Base-by-base conservation (phyloP, 2,329 filamentous ascomycete species). In the Corinectria fuckeliana region DNA sequence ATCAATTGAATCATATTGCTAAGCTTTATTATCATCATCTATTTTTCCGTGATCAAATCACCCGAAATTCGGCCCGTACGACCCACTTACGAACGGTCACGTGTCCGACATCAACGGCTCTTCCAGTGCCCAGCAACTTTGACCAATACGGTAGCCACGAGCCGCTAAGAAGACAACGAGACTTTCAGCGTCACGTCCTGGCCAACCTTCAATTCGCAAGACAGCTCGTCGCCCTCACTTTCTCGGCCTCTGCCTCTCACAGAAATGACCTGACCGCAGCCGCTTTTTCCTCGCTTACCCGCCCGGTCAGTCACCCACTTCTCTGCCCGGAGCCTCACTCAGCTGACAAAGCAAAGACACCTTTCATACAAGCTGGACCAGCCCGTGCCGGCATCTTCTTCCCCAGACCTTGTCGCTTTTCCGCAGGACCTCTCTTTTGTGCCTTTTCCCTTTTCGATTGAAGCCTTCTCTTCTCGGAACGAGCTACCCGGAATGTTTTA, bases 401-500 rank as follows among this genome's bases (percentile, higher is more conserved):
- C 39, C 48, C 41, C 36, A 14, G 30, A 30, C 44, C 26, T 26
- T 38, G 23, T 53, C 44, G 38, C 16, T 50, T 28, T 9, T 18
- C 25, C 16, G 14, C n/a, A n/a, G n/a, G n/a, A n/a, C n/a, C n/a
- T n/a, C n/a, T n/a, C n/a, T n/a, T n/a, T n/a, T n/a, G 36, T 18
- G 23, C 18, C 20, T 4, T 38, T 54, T 16, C 20, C 23, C 50
- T 13, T 45, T 20, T 41, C 44, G 16, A 18, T 28, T 14, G 13
- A 32, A 8, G 10, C 14, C 18, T 16, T 39, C 38, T n/a, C 14
- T 21, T 30, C 20, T n/a, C 16, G 16, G 23, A 20, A 36, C 26
- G 18, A n/a, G 26, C 20, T 28, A 14, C 42, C 53, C 60, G 38
- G 14, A 39, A 93, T 96, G 89, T 97, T 97, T 77, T 93, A 93